phyloP scores from a whole-genome alignment of 306 rosid species.

The Rosa chinensis region DNA sequence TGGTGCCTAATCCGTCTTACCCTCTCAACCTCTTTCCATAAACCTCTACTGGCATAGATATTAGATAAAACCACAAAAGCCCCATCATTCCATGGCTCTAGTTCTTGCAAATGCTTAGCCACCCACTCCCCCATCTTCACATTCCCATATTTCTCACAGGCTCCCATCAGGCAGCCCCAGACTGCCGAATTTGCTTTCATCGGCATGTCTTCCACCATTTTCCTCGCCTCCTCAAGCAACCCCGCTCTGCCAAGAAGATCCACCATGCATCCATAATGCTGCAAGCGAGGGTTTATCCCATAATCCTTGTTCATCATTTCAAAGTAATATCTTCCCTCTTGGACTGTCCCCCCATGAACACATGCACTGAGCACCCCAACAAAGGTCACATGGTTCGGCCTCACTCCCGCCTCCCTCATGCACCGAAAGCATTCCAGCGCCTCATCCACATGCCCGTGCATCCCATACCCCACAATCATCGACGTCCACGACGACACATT shows the following conservation, averaged over 20 bases:
- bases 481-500: constrained; percentile 81
- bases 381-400: constrained; percentile 70
- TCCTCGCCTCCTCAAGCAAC: constrained; percentile 61
- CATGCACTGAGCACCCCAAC: constrained; percentile 75
- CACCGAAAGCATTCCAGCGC: constrained; percentile 56
- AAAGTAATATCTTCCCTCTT: constrained; percentile 62
- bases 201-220: constrained; percentile 78
- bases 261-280: constrained; percentile 82
- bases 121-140: constrained; percentile 80
- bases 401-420: constrained; percentile 61
- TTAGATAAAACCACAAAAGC: constrained; percentile 70
- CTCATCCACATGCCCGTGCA: constrained; percentile 69
- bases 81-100: constrained; percentile 81
- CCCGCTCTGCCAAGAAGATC: constrained; percentile 76
- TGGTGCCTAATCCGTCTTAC: constrained; percentile 53
- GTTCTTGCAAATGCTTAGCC: constrained; percentile 61
- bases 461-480: constrained; percentile 75
- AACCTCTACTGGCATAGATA: constrained; percentile 63
- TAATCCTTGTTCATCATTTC: constrained; percentile 60
- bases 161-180: constrained; percentile 84
- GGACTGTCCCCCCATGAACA: constrained; percentile 69
- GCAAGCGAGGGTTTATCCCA: constrained; percentile 52
- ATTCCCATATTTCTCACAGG: constrained; percentile 73
- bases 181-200: constrained; percentile 66
- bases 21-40: constrained; percentile 70